Conservation (phyloP, 2,329 filamentous ascomycete species). For the Arthrinium phaeospermum region DNA sequence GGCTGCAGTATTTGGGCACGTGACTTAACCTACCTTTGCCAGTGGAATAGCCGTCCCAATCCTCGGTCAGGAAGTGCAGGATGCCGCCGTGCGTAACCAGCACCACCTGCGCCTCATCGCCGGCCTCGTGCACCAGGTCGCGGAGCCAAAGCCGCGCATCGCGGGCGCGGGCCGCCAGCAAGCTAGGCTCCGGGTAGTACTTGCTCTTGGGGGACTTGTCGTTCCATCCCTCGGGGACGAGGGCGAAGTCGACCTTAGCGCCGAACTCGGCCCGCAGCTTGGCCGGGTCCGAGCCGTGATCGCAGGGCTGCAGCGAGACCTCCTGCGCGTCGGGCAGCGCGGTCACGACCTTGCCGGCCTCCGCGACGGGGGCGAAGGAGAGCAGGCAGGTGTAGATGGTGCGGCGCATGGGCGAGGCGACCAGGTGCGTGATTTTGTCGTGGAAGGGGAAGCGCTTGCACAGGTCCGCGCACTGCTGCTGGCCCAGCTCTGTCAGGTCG, state of each 20-base stretch:
- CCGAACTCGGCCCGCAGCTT: conserved; percentile 66
- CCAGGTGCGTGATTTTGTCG: conserved; percentile 68
- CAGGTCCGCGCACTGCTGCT: conserved; percentile 74
- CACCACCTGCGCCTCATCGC: conserved; percentile 67
- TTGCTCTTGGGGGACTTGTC: conserved; percentile 59
- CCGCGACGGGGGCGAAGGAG: conserved; percentile 66
- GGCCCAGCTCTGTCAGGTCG: conserved; percentile 75
- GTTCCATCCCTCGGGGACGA: conserved; percentile 73
- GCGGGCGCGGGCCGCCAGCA: conserved; percentile 66
- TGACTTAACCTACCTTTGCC: conserved; percentile 41
- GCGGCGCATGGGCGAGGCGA: conserved; percentile 80
- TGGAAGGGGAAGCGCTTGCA: conserved; percentile 68
- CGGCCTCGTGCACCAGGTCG: conserved; percentile 47
- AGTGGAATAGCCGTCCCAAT: conserved; percentile 63
- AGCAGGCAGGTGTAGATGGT: conserved; percentile 80
- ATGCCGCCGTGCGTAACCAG: conserved; percentile 85
- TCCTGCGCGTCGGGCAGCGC: conserved; percentile 82
- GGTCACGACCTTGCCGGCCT: conserved; percentile 56
- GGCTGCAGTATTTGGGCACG: not conserved
- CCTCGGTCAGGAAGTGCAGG: conserved; percentile 83
- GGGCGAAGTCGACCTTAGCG: conserved; percentile 64
- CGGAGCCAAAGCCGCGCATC: conserved; percentile 65
- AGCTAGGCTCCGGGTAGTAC: conserved; percentile 54
- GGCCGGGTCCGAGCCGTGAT: conserved; percentile 68
- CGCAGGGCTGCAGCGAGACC: conserved; percentile 74